These are phyloP conservation scores for Syzygium jambos DNA, from an alignment of 345 rosid species.

Conservation along the genomic window DNA sequence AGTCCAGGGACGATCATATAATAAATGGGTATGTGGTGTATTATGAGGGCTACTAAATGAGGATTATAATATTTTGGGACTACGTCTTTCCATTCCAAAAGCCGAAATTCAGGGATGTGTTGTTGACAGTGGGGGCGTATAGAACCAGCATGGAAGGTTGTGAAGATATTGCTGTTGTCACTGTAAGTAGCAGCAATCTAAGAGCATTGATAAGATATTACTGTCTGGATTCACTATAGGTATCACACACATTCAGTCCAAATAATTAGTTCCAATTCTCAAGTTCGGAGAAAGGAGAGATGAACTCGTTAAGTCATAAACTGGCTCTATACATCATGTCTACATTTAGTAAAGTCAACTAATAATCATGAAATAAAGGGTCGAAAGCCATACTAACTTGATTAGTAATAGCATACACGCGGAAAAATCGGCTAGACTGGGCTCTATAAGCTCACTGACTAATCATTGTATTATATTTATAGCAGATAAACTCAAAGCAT, in stretches of 20 bases:
- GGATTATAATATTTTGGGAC: neutral
- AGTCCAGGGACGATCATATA: neutral
- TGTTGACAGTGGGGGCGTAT: neutral
- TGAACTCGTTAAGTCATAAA: neutral
- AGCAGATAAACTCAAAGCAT: neutral
- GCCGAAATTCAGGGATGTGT: slow-evolving; percentile 25
- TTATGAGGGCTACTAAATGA: neutral
- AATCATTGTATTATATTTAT: neutral
- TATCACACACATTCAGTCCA: neutral
- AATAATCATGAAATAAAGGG: neutral
- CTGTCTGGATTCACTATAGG: neutral
- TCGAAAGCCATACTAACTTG: neutral
- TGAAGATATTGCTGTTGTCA: neutral
- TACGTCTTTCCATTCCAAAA: slow-evolving; percentile 24
- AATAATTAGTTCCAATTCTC: neutral
- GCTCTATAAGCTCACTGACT: neutral
- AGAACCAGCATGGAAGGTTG: neutral
- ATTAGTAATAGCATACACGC: neutral
- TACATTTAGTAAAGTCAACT: neutral
- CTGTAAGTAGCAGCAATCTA: neutral
- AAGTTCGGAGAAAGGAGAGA: neutral
- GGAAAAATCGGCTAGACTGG: neutral
- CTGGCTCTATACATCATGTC: neutral
- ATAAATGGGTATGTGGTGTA: neutral
- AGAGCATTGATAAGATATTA: neutral